A percentile compares a stretch with the other conserved stretches of the same genome.
These are phyloP conservation scores for Arthrocladium fulminans DNA, from an alignment of 2,329 filamentous ascomycete genomes.

Conservation along the genomic window DNA sequence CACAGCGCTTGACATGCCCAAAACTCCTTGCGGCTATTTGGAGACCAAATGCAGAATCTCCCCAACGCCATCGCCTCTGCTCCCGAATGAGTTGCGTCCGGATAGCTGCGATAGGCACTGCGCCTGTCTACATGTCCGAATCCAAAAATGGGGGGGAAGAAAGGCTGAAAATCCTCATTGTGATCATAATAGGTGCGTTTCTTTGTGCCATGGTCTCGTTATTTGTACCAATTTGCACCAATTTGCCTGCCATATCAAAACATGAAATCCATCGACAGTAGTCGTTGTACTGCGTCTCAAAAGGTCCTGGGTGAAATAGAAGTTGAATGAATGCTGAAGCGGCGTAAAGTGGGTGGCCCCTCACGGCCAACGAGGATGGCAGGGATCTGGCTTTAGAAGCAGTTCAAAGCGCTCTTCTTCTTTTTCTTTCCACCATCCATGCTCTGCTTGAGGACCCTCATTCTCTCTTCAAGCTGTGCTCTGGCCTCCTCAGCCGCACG, in stretches of 20 bases:
- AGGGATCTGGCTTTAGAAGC: constrained; percentile 61
- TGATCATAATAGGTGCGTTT: background rate
- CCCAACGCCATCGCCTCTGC: background rate
- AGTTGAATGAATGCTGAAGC: background rate
- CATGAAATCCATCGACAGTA: background rate
- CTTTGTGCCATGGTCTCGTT: background rate
- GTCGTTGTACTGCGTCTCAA: background rate
- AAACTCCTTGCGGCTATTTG: no score
- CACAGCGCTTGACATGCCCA: no score
- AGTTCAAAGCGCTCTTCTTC: constrained; percentile 91
- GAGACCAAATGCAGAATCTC: no score
- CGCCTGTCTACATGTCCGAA: no score
- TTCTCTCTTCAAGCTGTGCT: constrained; percentile 84
- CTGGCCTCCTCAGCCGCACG: constrained; percentile 81
- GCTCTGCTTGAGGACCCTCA: constrained; percentile 66
- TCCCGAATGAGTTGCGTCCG: background rate
- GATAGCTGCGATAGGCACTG: background rate
- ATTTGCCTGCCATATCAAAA: background rate
- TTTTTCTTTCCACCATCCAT: constrained; percentile 60
- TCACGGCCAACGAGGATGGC: no score
- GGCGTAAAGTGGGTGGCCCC: background rate
- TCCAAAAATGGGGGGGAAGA: background rate
- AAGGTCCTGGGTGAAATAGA: background rate
- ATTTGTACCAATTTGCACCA: background rate
- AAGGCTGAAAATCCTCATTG: background rate